Evolutionary conservation across 2,329 filamentous ascomycete species (phyloP).

Genomic region (Tolypocladium inflatum): DNA sequence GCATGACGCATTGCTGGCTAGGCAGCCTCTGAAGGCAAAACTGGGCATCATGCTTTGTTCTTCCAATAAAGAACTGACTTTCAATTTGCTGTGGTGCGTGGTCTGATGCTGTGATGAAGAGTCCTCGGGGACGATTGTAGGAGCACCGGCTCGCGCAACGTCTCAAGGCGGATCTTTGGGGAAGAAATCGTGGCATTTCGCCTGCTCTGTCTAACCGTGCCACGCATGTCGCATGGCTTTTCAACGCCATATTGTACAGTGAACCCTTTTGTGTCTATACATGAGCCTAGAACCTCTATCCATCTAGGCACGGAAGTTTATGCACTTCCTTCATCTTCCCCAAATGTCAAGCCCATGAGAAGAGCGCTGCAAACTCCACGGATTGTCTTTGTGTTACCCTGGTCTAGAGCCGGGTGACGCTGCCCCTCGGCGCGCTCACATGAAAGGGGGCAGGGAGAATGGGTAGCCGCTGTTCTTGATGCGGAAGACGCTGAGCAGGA

Average conservation of each 20-base stretch:
- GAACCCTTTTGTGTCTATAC: background rate
- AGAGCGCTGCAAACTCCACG: background rate
- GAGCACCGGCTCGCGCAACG: background rate
- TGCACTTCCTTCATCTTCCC: background rate
- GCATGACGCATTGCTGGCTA: conserved; percentile 27
- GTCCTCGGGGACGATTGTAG: background rate
- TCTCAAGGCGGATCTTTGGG: background rate
- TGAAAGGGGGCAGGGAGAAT: conserved; percentile 87
- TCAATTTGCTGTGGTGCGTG: conserved; percentile 5
- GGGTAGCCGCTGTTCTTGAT: conserved; percentile 93
- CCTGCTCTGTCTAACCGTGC: background rate
- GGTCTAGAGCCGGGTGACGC: background rate
- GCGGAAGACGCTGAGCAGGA: conserved; percentile 87
- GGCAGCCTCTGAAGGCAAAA: conserved; percentile 25
- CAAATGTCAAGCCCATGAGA: background rate
- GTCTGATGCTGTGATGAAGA: background rate
- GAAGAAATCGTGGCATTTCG: background rate
- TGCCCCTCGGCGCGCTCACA: conserved; percentile 26
- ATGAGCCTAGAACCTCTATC: background rate
- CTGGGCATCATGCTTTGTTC: conserved; percentile 30
- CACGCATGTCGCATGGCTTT: background rate
- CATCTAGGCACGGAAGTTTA: background rate
- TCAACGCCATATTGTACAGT: conserved; percentile 1
- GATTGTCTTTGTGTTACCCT: background rate
- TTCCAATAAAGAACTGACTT: conserved; percentile 27